A percentile compares a stretch with the other conserved stretches of the same genome.
These are phyloP conservation scores for Amanita brunnescens DNA, from an alignment of 768 basidiomycete genomes.

Conservation along the genomic window DNA sequence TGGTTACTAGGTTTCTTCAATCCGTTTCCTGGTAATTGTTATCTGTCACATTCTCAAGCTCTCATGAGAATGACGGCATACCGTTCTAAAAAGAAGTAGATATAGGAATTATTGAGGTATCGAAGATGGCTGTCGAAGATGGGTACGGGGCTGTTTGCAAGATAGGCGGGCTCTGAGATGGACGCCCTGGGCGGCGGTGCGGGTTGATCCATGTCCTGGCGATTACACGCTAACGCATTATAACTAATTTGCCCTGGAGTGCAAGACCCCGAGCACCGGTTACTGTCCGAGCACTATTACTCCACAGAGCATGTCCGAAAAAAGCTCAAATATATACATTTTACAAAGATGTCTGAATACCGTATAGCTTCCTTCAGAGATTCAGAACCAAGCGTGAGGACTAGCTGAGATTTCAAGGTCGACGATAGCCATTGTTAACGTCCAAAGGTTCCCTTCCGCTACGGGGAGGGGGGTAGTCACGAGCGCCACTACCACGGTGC, in stretches of 20 bases:
- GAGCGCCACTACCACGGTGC: neutral
- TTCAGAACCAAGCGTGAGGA: conserved; percentile 5
- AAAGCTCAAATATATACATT: neutral
- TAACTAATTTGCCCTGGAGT: neutral
- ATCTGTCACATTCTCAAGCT: conserved; percentile 11
- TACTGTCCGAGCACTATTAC: neutral
- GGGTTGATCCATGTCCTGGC: conserved; percentile 22
- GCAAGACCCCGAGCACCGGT: conserved; percentile 6
- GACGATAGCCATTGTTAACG: conserved; percentile 1
- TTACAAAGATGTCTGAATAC: conserved; percentile 4
- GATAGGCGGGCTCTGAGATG: conserved; percentile 23
- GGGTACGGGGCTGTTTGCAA: conserved; percentile 47
- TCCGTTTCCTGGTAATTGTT: conserved; percentile 48
- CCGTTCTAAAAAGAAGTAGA: conserved; percentile 84
- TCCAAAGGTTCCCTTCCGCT: conserved; percentile 11
- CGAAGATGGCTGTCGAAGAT: conserved; percentile 68
- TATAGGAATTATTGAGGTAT: conserved; percentile 65
- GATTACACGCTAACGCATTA: neutral
- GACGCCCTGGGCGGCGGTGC: conserved; percentile 31
- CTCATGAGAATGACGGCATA: conserved; percentile 21
- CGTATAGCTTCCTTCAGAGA: conserved; percentile 2
- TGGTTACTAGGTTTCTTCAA: conserved; percentile 75
- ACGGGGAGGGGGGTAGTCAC: conserved; percentile 4
- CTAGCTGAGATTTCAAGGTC: conserved; percentile 1
- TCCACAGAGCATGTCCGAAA: neutral